phyloP scores from a whole-genome alignment of 2,329 filamentous ascomycete genomes.

The Trichothecium roseum region DNA sequence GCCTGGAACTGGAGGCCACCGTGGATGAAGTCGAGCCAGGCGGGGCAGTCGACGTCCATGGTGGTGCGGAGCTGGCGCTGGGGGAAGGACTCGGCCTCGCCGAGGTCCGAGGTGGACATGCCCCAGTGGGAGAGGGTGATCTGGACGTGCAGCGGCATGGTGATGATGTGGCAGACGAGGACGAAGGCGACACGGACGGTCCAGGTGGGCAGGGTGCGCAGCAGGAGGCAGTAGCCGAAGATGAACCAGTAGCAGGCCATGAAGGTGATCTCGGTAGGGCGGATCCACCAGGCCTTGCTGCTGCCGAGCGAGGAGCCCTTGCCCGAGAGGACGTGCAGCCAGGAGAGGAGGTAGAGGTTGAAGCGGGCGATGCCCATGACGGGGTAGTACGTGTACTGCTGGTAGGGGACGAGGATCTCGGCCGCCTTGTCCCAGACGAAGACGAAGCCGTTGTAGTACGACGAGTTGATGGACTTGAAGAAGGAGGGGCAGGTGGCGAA shows the following conservation, averaged over 20 bases:
- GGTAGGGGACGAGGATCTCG: conserved; percentile 47
- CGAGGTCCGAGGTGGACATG: conserved; percentile 58
- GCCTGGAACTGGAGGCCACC: conserved; percentile 85
- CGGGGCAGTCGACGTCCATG: conserved; percentile 84
- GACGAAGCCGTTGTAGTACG: conserved; percentile 51
- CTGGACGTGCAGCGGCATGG: conserved; percentile 60
- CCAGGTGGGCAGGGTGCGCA: conserved; percentile 42
- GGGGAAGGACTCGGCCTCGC: conserved; percentile 74
- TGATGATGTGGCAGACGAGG: conserved; percentile 52
- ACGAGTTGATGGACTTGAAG: conserved; percentile 51
- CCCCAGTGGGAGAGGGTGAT: conserved; percentile 65
- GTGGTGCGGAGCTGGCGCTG: conserved; percentile 88
- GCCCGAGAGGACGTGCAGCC: conserved; percentile 50
- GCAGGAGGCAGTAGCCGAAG: conserved; percentile 44
- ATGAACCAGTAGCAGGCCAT: conserved; percentile 57
- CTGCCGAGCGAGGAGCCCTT: conserved; percentile 44
- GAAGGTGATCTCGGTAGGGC: conserved; percentile 52
- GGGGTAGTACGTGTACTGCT: conserved; percentile 60
- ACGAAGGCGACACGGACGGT: conserved; percentile 55
- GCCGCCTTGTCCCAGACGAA: conserved; percentile 54
- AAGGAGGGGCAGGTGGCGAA: conserved; percentile 59
- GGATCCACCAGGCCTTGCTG: conserved; percentile 54
- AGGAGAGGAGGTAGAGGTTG: conserved; percentile 60
- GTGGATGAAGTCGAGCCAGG: conserved; percentile 83
- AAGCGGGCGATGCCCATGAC: conserved; percentile 59